Conservation (phyloP, 805 yeast genomes). For the Vanderwaltozyma polyspora region DNA sequence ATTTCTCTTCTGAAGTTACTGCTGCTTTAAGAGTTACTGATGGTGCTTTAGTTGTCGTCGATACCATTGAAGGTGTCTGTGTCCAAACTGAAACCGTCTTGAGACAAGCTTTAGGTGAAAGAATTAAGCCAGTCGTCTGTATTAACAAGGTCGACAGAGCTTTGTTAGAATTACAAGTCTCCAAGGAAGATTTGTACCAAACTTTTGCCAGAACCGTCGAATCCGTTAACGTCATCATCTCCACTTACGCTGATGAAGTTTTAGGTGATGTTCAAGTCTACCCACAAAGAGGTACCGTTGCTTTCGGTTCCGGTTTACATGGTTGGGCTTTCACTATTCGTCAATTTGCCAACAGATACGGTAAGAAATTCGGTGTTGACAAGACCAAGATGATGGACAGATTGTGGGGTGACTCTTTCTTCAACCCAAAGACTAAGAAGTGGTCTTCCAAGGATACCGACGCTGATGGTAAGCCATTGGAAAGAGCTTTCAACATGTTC, state of each 20-base stretch:
- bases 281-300: constrained; percentile 98
- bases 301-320: constrained; percentile 99
- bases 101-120: constrained; percentile 97
- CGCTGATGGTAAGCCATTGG: constrained; percentile 86
- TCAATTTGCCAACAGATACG: constrained; percentile 98
- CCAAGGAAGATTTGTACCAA: constrained; percentile 97
- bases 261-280: constrained; percentile 95
- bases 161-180: constrained; percentile 92
- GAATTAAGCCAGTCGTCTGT: constrained; percentile 96
- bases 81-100: constrained; percentile 99
- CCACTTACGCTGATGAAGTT: constrained; percentile 82
- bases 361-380: constrained; percentile 99
- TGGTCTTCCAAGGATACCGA: constrained; percentile 95
- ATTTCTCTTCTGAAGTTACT: constrained; percentile 98
- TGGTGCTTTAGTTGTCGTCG: constrained; percentile 99
- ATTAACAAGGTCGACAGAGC: constrained; percentile 99
- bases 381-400: constrained; percentile 94
- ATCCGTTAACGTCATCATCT: constrained; percentile 95
- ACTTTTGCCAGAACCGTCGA: constrained; percentile 97
- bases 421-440: constrained; percentile 99
- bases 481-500: constrained; percentile 99
- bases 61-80: constrained; percentile 99
- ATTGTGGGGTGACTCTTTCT: constrained; percentile 99
- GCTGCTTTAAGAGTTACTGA: constrained; percentile 99
- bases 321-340: constrained; percentile 99